Evolutionary conservation across 176 grass and related monocot genomes (phyloP).

Genomic region (Bromus sterilis): DNA sequence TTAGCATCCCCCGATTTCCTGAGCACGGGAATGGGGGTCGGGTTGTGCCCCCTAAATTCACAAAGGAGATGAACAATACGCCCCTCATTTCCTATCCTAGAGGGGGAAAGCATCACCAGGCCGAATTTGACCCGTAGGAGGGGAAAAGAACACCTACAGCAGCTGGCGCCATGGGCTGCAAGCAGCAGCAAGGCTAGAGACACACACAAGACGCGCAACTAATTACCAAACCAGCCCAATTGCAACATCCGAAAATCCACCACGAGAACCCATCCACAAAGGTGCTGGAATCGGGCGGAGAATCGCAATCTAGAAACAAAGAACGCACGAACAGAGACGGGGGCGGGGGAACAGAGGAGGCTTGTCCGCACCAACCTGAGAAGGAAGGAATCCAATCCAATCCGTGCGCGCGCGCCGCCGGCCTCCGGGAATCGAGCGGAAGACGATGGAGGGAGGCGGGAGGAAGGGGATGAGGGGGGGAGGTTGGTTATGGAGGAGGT

Average conservation of each 20-base stretch:
- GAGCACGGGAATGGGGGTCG: neutral
- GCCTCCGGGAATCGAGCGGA: neutral
- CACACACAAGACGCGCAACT: neutral
- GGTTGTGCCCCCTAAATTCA: neutral
- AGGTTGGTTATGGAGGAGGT: neutral
- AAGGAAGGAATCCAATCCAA: conserved; percentile 4
- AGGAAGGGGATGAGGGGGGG: neutral
- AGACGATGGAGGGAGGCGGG: too few species aligned
- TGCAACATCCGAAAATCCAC: neutral
- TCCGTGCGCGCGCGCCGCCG: neutral
- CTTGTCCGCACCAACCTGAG: neutral
- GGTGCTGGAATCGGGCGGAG: neutral
- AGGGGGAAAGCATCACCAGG: neutral
- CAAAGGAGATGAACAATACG: neutral
- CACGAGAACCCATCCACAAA: neutral
- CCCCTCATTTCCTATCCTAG: neutral
- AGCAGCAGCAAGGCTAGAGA: neutral
- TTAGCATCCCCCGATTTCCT: neutral
- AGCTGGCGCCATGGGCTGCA: neutral
- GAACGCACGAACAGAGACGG: neutral
- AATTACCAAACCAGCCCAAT: neutral
- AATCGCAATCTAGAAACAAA: neutral
- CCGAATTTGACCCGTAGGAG: neutral
- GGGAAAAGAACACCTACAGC: neutral
- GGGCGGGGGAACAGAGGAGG: neutral